Conservation (phyloP, 129 eudicot genomes). For the Arctium lappa region DNA sequence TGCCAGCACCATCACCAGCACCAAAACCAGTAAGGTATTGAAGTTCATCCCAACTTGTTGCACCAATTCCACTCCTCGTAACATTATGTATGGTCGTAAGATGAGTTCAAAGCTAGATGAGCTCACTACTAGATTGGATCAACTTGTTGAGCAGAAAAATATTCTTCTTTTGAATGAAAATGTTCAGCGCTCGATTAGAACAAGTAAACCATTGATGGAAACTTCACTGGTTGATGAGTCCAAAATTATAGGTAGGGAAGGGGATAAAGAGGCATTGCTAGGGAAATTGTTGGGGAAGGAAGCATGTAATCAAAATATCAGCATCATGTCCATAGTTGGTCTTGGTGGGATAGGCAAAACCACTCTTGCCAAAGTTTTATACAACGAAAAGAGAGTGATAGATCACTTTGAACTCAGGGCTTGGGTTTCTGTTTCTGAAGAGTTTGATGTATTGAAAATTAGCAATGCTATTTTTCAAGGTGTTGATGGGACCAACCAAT, state of each 20-base stretch:
- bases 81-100: background rate
- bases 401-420: constrained; percentile 22
- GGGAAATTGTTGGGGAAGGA: background rate
- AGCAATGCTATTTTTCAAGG: constrained; percentile 25
- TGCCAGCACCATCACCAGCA: background rate
- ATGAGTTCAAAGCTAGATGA: constrained; percentile 21
- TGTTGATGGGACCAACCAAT: background rate
- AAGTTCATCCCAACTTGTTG: background rate
- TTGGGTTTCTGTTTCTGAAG: constrained; percentile 45
- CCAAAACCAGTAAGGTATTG: background rate
- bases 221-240: constrained; percentile 35
- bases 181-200: background rate
- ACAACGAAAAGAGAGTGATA: background rate
- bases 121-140: constrained; percentile 10
- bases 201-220: constrained; percentile 12
- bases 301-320: background rate
- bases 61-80: background rate
- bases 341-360: background rate
- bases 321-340: background rate
- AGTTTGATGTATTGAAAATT: constrained; percentile 10
- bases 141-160: constrained; percentile 6
- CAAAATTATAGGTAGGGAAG: constrained; percentile 28
- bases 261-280: constrained; percentile 15
- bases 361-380: background rate
- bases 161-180: background rate